Evolutionary conservation across 2,329 filamentous ascomycete species (phyloP).

Genomic region (Xylariaceae sp.): DNA sequence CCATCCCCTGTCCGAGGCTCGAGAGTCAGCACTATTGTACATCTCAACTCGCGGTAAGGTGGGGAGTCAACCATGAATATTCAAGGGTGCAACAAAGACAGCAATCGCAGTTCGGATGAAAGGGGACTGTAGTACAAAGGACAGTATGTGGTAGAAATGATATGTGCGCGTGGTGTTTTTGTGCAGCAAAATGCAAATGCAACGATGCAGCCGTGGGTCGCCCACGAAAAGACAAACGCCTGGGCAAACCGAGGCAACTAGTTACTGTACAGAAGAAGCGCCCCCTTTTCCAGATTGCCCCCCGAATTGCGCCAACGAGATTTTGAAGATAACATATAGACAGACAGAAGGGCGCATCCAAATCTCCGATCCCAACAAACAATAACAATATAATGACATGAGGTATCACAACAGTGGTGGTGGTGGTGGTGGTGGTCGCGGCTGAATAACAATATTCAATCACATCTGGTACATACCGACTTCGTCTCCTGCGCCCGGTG

Average conservation of each 20-base stretch:
- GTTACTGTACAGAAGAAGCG: constrained; percentile 55
- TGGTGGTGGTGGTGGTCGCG: constrained; percentile 33
- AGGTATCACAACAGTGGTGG: constrained; percentile 34
- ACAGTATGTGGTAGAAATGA: constrained; percentile 32
- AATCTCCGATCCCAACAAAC: constrained; percentile 27
- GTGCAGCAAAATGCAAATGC: constrained; percentile 34
- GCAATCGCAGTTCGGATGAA: constrained; percentile 26
- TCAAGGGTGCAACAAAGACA: constrained; percentile 22
- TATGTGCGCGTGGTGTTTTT: constrained; percentile 35
- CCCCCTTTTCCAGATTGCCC: constrained; percentile 33
- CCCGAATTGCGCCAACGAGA: constrained; percentile 34
- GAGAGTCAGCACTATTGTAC: constrained; percentile 28
- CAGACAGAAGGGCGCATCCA: constrained; percentile 28
- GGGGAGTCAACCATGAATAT: constrained; percentile 17
- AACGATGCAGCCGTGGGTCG: constrained; percentile 35
- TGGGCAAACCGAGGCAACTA: constrained; percentile 39
- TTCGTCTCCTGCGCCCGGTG: constrained; percentile 70
- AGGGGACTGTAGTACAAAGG: constrained; percentile 31
- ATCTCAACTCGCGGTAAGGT: constrained; percentile 13
- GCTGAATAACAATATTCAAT: constrained; percentile 43
- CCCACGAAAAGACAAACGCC: constrained; percentile 32
- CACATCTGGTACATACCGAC: constrained; percentile 99
- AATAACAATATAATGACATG: constrained; percentile 31
- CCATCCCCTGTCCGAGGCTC: constrained; percentile 50
- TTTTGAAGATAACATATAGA: constrained; percentile 34